Evolutionary conservation across 2,329 filamentous ascomycete species (phyloP).

Genomic region (Clonostachys chloroleuca): DNA sequence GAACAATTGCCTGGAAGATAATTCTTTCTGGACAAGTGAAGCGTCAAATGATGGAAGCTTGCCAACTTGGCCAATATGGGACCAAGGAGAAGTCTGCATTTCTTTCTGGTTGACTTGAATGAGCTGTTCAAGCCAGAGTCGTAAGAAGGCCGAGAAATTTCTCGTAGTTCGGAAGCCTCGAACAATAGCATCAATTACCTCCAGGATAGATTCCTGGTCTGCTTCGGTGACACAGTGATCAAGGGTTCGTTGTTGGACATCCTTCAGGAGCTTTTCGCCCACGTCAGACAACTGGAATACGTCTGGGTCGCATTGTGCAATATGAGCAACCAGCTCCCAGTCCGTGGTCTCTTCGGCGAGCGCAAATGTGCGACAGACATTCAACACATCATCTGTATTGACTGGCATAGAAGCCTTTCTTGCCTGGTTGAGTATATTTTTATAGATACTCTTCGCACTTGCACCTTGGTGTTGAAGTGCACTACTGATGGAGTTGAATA

Average conservation of each 20-base stretch:
- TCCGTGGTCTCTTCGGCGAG: conserved; percentile 25
- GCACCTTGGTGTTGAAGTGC: conserved; percentile 14
- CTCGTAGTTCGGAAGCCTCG: conserved; percentile 37
- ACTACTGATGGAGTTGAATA: conserved; percentile 16
- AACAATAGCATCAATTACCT: conserved; percentile 35
- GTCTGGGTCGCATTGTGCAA: conserved; percentile 41
- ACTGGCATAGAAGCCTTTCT: conserved; percentile 23
- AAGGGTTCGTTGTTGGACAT: conserved; percentile 28
- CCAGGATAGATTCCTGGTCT: conserved; percentile 13
- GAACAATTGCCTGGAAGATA: conserved; percentile 37
- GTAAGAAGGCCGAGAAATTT: conserved; percentile 38
- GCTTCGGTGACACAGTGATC: conserved; percentile 9
- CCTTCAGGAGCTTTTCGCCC: conserved; percentile 29
- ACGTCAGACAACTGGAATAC: conserved; percentile 35
- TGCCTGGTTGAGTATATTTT: conserved; percentile 21
- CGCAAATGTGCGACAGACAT: conserved; percentile 36
- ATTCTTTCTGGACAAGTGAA: conserved; percentile 30
- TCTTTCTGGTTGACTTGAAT: conserved; percentile 22
- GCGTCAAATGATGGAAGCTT: conserved; percentile 10
- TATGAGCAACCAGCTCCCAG: conserved; percentile 34
- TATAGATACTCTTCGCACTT: conserved; percentile 13
- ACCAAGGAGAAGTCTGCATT: conserved; percentile 23
- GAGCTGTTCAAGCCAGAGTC: conserved; percentile 39
- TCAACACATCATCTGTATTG: conserved; percentile 31
- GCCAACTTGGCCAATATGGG: conserved; percentile 12